Evolutionary conservation across 306 rosid genomes (phyloP).

Genomic region (Prunus dulcis): DNA sequence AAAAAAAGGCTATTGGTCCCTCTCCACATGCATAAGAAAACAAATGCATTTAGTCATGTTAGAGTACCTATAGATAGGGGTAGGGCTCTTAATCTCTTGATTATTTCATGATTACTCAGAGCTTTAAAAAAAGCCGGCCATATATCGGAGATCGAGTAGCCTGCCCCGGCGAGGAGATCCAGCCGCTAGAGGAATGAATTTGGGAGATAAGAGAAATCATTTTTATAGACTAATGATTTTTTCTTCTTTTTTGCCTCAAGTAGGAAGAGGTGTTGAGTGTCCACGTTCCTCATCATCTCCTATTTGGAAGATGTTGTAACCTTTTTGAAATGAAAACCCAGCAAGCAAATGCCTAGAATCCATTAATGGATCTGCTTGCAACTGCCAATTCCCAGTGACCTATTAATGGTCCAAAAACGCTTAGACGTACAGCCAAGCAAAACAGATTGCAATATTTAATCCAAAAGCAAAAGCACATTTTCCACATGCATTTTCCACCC

Average conservation of each 20-base stretch:
- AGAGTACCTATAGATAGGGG: too few species aligned
- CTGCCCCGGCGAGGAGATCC: too few species aligned
- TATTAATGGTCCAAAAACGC: too few species aligned
- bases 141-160: too few species aligned
- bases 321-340: not conserved
- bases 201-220: not conserved
- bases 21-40: too few species aligned
- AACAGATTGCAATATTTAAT: not conserved
- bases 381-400: not conserved
- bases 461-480: constrained; percentile 12
- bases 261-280: not conserved
- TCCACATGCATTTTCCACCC: constrained; percentile 8
- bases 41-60: too few species aligned
- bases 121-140: too few species aligned
- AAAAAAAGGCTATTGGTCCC: too few species aligned
- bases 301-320: not conserved
- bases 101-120: too few species aligned
- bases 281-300: not conserved
- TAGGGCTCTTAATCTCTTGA: too few species aligned
- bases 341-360: not conserved
- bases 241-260: not conserved
- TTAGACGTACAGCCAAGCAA: not conserved
- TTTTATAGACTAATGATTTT: not conserved
- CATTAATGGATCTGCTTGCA: not conserved
- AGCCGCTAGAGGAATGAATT: too few species aligned